Percentiles rank a stretch among this genome's conserved stretches.
These are phyloP conservation scores for Penicillium simplicissimum DNA, from an alignment of 495 filamentous ascomycete genomes.

Conservation along the genomic window DNA sequence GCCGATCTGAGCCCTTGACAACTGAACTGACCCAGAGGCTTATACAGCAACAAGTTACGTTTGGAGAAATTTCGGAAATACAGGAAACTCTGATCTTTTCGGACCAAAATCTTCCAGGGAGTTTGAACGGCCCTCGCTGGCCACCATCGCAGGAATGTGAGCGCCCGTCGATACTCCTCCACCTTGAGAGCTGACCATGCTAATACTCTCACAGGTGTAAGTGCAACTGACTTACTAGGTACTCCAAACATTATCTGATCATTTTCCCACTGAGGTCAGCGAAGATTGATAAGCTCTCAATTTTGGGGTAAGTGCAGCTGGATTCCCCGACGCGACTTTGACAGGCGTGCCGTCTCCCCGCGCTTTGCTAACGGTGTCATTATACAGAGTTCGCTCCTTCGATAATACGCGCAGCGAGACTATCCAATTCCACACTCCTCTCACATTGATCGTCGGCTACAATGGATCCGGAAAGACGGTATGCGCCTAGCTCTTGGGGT, in stretches of 20 bases:
- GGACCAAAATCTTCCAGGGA: not conserved
- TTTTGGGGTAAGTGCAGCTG: conserved; percentile 60
- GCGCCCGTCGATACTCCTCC: conserved; percentile 15
- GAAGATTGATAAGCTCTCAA: conserved; percentile 86
- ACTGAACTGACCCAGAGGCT: not conserved
- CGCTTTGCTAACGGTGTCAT: not conserved
- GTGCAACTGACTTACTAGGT: conserved; percentile 9
- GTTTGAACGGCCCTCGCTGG: not conserved
- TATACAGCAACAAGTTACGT: too few species aligned
- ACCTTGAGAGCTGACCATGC: conserved; percentile 12
- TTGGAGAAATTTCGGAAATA: not conserved
- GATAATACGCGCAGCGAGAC: conserved; percentile 71
- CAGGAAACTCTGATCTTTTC: not conserved
- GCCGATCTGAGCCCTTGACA: conserved; percentile 12
- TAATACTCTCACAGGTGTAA: conserved; percentile 35
- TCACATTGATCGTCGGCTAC: conserved; percentile 93
- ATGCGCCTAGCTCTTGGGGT: conserved; percentile 15
- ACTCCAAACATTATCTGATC: conserved; percentile 13
- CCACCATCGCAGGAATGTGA: conserved; percentile 24
- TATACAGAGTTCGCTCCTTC: conserved; percentile 81
- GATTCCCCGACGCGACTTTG: not conserved
- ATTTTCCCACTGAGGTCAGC: conserved; percentile 34
- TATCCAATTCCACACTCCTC: conserved; percentile 86
- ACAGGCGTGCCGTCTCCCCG: conserved; percentile 1
- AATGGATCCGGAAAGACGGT: conserved; percentile 97